Base-by-base conservation (phyloP, 306 rosid species). In the Mimosa bimucronata region DNA sequence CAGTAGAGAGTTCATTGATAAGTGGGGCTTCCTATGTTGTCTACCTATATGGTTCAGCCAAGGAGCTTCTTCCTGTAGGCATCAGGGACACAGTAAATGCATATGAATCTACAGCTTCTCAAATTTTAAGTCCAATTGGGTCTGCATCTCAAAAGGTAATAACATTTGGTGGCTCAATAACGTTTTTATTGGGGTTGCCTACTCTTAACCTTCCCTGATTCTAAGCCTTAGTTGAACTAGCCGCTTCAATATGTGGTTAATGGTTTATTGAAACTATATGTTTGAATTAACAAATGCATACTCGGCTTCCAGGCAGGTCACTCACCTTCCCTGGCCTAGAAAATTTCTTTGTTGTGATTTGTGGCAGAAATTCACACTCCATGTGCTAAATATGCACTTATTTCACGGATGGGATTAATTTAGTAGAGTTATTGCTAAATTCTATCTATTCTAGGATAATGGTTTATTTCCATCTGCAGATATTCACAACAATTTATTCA, bases 121-220 rank as follows among this genome's bases (percentile, higher is more conserved):
- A 91, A 58, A 44, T 92, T 76, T 79, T 91, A 84, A 87, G 86
- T 80, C 98, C 98, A 23, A 83, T 85, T 38, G 83, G 87, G 66
- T 66, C 79, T 58, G 90, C 88, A 81, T 83, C 91, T 75, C 88
- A 87, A 77, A 88, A 89, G 98, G 98, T 95, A 84, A 37, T 95
- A 84, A 37, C 23, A 29, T 71, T 50, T 38, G 9, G 18, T 60
- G 19, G 48, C 34, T 82, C 52, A 15, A 30, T 74, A 3, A 5
- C 53, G 75, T 76, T 44, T 73, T 78, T 70, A 55, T 37, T 73
- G 6, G 48, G 74, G 65, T 78, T 73, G 46, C 74, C 29, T 50
- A 45, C 40, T 81, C 76, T 48, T 46, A 58, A 58, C 28, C 13
- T 84, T 80, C 26, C 46, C 64, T 41, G 67, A 40, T 74, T 68